Conservation (phyloP, 2,329 filamentous ascomycete species). For the Aspergillus tubingensis region DNA sequence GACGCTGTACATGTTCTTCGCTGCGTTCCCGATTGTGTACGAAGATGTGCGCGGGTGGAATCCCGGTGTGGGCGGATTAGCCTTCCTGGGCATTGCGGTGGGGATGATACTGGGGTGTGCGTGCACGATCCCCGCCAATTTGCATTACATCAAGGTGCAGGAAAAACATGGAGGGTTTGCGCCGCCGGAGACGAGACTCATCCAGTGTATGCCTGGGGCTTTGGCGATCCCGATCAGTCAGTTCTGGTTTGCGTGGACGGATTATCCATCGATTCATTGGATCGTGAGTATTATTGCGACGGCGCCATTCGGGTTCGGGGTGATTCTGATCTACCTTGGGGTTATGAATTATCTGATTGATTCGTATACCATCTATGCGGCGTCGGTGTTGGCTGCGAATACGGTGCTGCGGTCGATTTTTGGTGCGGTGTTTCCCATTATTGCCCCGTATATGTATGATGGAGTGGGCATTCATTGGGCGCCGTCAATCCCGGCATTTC, state of each 20-base stretch:
- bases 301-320: conserved; percentile 2
- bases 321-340: not conserved
- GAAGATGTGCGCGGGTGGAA: conserved; percentile 5
- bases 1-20: conserved; percentile 9
- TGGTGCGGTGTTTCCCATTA: not conserved
- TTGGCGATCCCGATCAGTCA: conserved; percentile 4
- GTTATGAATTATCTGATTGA: conserved; percentile 8
- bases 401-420: conserved; percentile 1
- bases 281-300: conserved; percentile 5
- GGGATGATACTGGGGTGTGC: conserved; percentile 1
- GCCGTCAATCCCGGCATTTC: not conserved
- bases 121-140: not conserved
- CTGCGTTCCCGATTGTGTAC: conserved; percentile 5
- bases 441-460: conserved; percentile 2
- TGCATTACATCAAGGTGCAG: not conserved
- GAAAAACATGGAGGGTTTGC: not conserved
- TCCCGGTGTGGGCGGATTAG: not conserved
- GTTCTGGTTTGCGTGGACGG: conserved; percentile 9
- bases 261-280: not conserved
- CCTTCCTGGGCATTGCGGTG: not conserved
- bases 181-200: not conserved
- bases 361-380: conserved; percentile 7
- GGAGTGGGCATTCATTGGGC: conserved; percentile 5
- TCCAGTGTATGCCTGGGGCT: conserved; percentile 4
- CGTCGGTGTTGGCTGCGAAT: conserved; percentile 5